Evolutionary conservation across 1,284 basidiomycete species (phyloP), one percentile per base, ranked within the genome.

Genomic region (Ganoderma leucocontextum): DNA sequence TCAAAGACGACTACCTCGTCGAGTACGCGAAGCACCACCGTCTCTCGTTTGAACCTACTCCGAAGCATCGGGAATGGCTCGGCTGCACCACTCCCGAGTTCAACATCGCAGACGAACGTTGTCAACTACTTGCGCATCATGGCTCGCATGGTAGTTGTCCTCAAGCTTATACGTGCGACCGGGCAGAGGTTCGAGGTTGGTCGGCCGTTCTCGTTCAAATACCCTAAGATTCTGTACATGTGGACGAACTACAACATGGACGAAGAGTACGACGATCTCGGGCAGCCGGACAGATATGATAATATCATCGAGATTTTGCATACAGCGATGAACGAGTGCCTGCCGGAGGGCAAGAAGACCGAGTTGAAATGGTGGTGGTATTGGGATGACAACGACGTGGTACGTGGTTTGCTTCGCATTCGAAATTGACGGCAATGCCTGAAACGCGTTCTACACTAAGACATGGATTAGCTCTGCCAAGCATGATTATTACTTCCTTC

Each of bases 361-460:
- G 19, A 65, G 29, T 38, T 65, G 39, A 22, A 41, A 4, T 65
- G 59, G 64, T 65, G 59, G 64, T 65, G 57, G 63, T 47, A 15
- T 15, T 60, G 63, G 63, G 29, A 55, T 35, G 36, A 41, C 4
- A 64, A 60, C 36, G 22, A n/a, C 22, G 36, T 60, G 44, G 63
- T 64, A 49, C 39, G 63, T 60, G 29, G 29, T 17, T 17, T 4
- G 15, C 19, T 47, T 47, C 39, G 7, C 39, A 9, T 49, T 49
- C 22, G 15, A 15, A 4, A 25, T 33, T 33, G 3, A 13, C 15
- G 4, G 52, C 25, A 19, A 33, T 15, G 4, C 29, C 29, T 53
- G 10, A 33, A 15, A 6, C 29, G 4, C 0, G 52, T 7, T 53
- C 4, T 9, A 53, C 25, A 33, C 33, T 13, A 29, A 33, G 13